phyloP scores from a whole-genome alignment of 192 early-diverging fungal species.

The Entophlyctis luteolus region DNA sequence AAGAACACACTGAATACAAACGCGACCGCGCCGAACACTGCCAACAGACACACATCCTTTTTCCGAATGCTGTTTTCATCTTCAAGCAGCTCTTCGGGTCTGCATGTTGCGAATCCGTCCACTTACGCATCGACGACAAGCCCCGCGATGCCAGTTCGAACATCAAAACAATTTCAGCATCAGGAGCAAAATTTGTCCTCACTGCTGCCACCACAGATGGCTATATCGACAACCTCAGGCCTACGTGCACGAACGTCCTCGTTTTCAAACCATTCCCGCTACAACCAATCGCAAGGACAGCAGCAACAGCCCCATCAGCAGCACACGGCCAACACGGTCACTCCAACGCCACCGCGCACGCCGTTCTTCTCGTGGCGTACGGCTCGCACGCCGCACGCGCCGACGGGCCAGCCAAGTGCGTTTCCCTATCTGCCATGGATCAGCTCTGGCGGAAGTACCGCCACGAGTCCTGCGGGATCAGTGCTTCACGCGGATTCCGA shows the following conservation, averaged over 20 bases:
- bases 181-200: not conserved
- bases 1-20: not conserved
- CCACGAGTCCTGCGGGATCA: not conserved
- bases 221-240: not conserved
- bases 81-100: not conserved
- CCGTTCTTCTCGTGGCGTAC: not conserved
- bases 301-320: not conserved
- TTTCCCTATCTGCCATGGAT: not conserved
- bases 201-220: not conserved
- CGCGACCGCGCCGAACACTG: not conserved
- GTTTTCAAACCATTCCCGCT: not conserved
- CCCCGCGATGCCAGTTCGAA: too few species aligned
- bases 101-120: not conserved
- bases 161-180: not conserved
- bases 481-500: not conserved
- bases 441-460: not conserved
- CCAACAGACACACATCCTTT: not conserved
- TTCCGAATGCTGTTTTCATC: not conserved
- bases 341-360: not conserved
- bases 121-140: not conserved
- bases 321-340: too few species aligned
- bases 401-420: not conserved
- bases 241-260: not conserved
- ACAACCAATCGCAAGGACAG: not conserved
- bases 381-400: not conserved